Percentiles rank a stretch among this genome's conserved stretches.
Evolutionary conservation across 2,329 filamentous ascomycete species (phyloP).

Genomic region (Dichotomopilus funicola): DNA sequence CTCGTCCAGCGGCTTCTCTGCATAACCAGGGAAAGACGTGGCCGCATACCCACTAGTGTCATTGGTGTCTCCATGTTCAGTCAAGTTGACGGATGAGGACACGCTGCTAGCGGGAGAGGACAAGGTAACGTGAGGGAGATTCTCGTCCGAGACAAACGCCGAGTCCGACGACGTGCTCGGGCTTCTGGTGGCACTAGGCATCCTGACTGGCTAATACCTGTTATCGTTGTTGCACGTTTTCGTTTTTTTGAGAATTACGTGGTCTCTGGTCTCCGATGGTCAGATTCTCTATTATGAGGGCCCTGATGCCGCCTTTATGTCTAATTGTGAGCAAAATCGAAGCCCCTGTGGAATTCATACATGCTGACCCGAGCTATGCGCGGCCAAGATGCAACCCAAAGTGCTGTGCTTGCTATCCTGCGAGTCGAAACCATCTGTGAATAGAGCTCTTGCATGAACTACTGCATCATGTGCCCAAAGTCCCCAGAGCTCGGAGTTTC

Average conservation of each 20-base stretch:
- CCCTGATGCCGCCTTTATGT: neutral
- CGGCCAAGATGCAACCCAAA: neutral
- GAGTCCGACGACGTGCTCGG: neutral
- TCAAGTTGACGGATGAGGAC: neutral
- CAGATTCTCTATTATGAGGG: neutral
- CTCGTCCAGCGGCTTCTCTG: neutral
- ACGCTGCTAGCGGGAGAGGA: neutral
- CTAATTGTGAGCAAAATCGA: neutral
- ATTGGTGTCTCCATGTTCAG: neutral
- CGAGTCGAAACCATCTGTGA: neutral
- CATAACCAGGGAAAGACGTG: neutral
- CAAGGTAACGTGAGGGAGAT: neutral
- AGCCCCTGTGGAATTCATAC: neutral
- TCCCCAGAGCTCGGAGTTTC: neutral
- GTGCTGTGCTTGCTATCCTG: neutral
- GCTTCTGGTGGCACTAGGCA: neutral
- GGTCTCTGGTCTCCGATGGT: neutral
- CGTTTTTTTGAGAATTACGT: neutral
- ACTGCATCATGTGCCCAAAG: neutral
- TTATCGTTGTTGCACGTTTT: neutral
- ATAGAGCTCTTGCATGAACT: neutral
- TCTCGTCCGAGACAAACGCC: neutral
- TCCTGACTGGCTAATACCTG: neutral
- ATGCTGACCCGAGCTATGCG: neutral
- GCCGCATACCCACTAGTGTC: neutral